Evolutionary conservation across 1,139 yeast species (phyloP), one percentile per base, ranked within the genome.

Genomic region (Yamadazyma diospyri): DNA sequence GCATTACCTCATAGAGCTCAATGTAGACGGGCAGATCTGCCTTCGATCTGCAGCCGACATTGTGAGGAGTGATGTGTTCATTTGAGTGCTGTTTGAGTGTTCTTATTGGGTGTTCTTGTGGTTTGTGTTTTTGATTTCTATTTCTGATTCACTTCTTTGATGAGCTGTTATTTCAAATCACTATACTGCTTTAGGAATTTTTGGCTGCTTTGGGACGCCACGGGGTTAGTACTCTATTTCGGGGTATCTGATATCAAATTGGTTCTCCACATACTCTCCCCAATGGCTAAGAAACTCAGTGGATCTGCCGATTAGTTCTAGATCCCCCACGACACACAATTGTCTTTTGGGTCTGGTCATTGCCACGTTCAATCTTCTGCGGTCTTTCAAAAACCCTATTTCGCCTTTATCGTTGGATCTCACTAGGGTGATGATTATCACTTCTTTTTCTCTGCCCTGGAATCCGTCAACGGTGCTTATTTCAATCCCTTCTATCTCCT

Each of bases 331-430:
- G 0, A 92, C 74, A 50, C 94, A 85, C 6, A 92, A 62, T 47
- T 89, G 97, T 39, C 92, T 66, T 50, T 83, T 81, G 3, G 97
- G 87, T 43, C 98, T 69, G 0, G 97, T 88, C 58, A 89, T 87
- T 3, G 97, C 95, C 24, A 89, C 97, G 51, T 88, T 88, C 35
- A 87, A 62, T 48, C 92, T 63, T 46, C 88, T 61, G 37, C 73
- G 70, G 46, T 87, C 95, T 25, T 70, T 68, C 37, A 87, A 59
- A 50, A 87, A 87, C 11, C 96, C 96, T 32, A 87, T 79, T 35
- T 80, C 83, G 29, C 69, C 59, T 8, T 58, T 48, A 29, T 72
- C 86, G 41, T 67, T 67, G 14, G 68, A 59, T 37, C 73, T 47
- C 4, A 67, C 73, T 16, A 67, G 51, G 14, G 65, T 51, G 4